Base-by-base conservation (phyloP, 1,284 basidiomycete genomes). In the Heterobasidion annosum region DNA sequence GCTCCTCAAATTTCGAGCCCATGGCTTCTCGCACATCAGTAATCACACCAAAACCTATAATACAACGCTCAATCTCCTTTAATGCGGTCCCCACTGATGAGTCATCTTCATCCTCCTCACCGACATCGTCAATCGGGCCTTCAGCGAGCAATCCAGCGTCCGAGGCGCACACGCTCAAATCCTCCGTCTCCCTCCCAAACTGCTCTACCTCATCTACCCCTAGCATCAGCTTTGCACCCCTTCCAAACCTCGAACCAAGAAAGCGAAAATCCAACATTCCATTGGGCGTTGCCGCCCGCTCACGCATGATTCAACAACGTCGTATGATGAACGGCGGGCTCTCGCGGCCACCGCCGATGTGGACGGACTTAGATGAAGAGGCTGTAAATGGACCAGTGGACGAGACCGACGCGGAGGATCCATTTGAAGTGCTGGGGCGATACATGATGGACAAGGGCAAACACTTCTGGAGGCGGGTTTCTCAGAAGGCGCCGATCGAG, bases 181-280 rank as follows among this genome's bases (percentile, higher is more conserved):
- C 55, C 15, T 44, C 54, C 1, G 19, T 34, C 19, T 57, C 60
- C 18, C 49, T 58, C 35, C 59, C 54, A 13, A 54, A 52, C 46
- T 51, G 62, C 47, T 35, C 54, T 50, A 37, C 48, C n/a, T 54
- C 61, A 25, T 52, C 54, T 25, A 48, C 54, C 25, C 51, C 59
- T 18, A 73, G 69, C 56, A 75, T 88, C 56, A 77, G 73, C 57
- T 88, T 88, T 59, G 85, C 85, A 0, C 85, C 85, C 0, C 72
- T 88, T 37, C 85, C 85, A 0, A 66, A 75, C 53, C 68, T 77
- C 13, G 79, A 74, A 16, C 80, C 79, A 1, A 72, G 78, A 40
- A 77, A 76, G 60, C 76, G 81, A 49, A 75, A 77, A 46, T 78
- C 76, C 7, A 67, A 70, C 47, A 70, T 74, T n/a, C 83, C 81